Evolutionary conservation across 176 grass and related monocot species (phyloP).

Genomic region (Tillandsia leiboldiana): DNA sequence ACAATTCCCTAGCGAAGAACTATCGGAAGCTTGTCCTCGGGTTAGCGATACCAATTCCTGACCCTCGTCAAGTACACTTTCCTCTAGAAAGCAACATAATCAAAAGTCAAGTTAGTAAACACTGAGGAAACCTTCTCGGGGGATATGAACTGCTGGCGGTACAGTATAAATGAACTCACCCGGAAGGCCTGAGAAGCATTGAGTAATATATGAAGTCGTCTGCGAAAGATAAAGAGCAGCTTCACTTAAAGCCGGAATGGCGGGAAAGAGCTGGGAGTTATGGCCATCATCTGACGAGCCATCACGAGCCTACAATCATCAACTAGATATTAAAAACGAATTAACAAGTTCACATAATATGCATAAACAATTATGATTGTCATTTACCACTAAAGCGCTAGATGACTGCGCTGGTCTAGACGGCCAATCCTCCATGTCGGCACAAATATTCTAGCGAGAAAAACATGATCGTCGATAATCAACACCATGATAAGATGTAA

Average conservation of each 20-base stretch:
- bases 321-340: constrained; percentile 9
- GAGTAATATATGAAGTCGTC: constrained; percentile 71
- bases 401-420: background rate
- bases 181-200: constrained; percentile 52
- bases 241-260: constrained; percentile 53
- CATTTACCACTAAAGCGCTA: constrained; percentile 11
- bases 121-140: background rate
- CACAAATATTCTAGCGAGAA: too few species aligned
- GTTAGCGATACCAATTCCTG: constrained; percentile 40
- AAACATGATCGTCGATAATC: too few species aligned
- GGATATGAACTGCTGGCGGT: background rate
- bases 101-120: constrained; percentile 2
- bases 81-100: constrained; percentile 12
- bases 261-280: constrained; percentile 47
- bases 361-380: background rate
- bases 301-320: constrained; percentile 44
- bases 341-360: background rate
- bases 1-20: constrained; percentile 1
- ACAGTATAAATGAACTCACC: constrained; percentile 21
- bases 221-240: constrained; percentile 63
- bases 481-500: too few species aligned
- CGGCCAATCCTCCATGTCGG: constrained; percentile 17
- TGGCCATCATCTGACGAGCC: constrained; percentile 27
- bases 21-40: constrained; percentile 7
- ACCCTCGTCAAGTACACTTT: constrained; percentile 34